Percentiles rank a stretch among this genome's conserved stretches.
These are phyloP conservation scores for Coemansia sp. DNA, from an alignment of 192 early-diverging fungal genomes.

Conservation along the genomic window DNA sequence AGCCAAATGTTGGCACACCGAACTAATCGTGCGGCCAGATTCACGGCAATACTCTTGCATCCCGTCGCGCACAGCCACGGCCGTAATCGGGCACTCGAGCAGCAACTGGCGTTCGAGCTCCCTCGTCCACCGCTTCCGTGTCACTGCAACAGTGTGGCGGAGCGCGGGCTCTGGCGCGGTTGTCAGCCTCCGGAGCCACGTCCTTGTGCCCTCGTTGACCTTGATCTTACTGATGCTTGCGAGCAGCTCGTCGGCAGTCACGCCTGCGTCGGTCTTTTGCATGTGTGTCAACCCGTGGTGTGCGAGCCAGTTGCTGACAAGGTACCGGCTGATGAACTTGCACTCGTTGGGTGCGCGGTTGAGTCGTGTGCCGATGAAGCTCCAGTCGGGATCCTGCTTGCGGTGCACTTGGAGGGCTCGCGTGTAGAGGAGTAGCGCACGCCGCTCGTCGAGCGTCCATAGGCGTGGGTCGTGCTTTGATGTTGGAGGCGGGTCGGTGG, in stretches of 20 bases:
- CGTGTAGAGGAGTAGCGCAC: slow-evolving; percentile 15
- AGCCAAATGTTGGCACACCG: background rate
- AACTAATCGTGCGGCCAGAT: background rate
- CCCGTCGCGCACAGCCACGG: background rate
- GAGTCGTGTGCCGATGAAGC: background rate
- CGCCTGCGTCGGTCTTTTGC: background rate
- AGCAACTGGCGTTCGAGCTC: background rate
- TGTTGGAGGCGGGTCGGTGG: no score
- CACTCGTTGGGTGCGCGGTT: slow-evolving; percentile 7
- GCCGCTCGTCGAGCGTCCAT: slow-evolving; percentile 26
- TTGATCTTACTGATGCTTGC: background rate
- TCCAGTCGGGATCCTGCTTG: slow-evolving; percentile 10
- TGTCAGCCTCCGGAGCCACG: background rate
- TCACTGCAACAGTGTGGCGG: background rate
- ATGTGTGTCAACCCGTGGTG: background rate
- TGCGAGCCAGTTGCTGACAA: background rate
- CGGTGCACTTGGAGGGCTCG: background rate
- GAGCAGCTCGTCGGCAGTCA: background rate
- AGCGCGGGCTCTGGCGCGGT: background rate
- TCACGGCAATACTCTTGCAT: background rate
- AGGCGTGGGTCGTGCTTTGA: background rate
- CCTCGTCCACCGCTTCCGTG: background rate
- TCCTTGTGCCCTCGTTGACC: background rate
- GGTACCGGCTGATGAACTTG: slow-evolving; percentile 10
- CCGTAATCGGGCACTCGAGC: background rate